These are phyloP conservation scores for Cyclotella atomus DNA, from an alignment of 108 stramenopile species.

Conservation along the genomic window DNA sequence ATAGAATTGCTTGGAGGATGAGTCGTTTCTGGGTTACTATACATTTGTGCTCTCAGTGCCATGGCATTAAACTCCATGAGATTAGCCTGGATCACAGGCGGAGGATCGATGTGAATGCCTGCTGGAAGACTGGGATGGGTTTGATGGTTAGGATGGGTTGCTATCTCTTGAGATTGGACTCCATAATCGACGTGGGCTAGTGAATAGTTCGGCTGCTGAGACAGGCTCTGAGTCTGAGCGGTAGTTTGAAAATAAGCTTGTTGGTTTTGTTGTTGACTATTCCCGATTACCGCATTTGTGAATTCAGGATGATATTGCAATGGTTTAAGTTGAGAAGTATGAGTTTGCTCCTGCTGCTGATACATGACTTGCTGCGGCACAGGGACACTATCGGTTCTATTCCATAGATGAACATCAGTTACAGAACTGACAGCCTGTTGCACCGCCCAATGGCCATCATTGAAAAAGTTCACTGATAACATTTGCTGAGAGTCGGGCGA, in stretches of 20 bases:
- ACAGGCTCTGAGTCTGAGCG: not conserved
- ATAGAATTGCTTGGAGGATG: not conserved
- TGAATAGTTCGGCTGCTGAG: conserved; percentile 5
- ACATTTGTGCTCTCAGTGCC: conserved; percentile 47
- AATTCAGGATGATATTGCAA: conserved; percentile 25
- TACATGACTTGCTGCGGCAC: not conserved
- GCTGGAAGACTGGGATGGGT: not conserved
- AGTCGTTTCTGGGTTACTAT: not conserved
- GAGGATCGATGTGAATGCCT: conserved; percentile 23
- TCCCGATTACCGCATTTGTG: conserved; percentile 9
- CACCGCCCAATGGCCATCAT: conserved; percentile 41
- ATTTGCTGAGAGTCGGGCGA: conserved; percentile 18
- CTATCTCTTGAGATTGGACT: conserved; percentile 9
- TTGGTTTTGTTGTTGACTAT: not conserved
- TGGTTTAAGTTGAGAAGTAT: conserved; percentile 18
- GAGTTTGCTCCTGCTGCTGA: not conserved
- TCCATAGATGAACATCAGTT: conserved; percentile 43
- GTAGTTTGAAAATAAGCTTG: not conserved
- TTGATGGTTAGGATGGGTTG: not conserved
- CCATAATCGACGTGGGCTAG: conserved; percentile 18
- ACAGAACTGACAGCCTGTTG: conserved; percentile 71
- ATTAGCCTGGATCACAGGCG: conserved; percentile 31
- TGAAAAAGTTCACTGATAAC: conserved; percentile 18
- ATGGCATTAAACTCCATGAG: conserved; percentile 51
- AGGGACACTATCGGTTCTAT: conserved; percentile 1